A percentile compares a stretch with the other conserved stretches of the same genome.
phyloP scores from a whole-genome alignment of 805 yeast species.

The Yarrowia divulgata region DNA sequence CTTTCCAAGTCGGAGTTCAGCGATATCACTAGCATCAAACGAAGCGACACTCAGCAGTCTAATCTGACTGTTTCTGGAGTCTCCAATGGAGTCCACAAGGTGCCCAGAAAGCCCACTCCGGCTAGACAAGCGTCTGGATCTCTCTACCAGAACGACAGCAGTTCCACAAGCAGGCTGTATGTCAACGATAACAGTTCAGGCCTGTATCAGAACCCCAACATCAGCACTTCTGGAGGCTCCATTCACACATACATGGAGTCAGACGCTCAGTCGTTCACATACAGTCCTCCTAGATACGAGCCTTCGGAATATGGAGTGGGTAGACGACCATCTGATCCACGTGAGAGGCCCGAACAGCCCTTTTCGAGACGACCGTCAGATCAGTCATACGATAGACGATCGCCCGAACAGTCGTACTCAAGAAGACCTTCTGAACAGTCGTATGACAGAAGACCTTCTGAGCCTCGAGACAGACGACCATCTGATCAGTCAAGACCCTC shows the following conservation, averaged over 20 bases:
- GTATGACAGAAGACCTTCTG: neutral
- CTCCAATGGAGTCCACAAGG: conserved; percentile 4
- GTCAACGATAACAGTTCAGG: neutral
- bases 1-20: conserved; percentile 8
- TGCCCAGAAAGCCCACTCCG: conserved; percentile 17
- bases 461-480: conserved; percentile 1
- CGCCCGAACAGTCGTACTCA: too few relatives aligned
- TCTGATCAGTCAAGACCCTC: conserved; percentile 4
- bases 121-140: neutral
- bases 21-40: neutral
- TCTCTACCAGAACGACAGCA: conserved; percentile 10
- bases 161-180: neutral
- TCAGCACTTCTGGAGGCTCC: conserved; percentile 4
- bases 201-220: conserved; percentile 19
- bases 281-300: conserved; percentile 24
- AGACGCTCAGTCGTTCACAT: neutral
- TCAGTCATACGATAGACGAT: neutral
- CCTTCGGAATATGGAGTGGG: neutral
- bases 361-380: neutral
- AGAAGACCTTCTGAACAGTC: conserved; percentile 4
- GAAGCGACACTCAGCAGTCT: conserved; percentile 7
- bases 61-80: neutral
- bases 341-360: neutral
- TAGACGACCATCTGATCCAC: conserved; percentile 3
- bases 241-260: neutral